These are phyloP conservation scores for Phoma sp. DNA, from an alignment of 2,329 filamentous ascomycete species.

Conservation along the genomic window DNA sequence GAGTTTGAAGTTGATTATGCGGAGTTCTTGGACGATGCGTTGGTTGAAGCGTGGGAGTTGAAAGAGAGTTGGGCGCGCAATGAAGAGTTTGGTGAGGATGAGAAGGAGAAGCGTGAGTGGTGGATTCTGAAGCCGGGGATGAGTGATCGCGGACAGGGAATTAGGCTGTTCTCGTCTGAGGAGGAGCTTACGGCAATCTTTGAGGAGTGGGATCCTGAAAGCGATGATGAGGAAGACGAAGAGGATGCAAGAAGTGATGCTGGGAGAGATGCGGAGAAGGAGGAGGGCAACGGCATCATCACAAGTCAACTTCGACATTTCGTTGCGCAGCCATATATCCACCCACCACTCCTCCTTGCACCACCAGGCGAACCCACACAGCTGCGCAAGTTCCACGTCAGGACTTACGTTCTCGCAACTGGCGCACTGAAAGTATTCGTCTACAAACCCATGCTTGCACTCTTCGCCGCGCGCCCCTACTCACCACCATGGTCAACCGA, in stretches of 20 bases:
- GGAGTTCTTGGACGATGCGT: slow-evolving; percentile 92
- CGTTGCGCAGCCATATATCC: slow-evolving; percentile 92
- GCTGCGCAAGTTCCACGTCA: slow-evolving; percentile 89
- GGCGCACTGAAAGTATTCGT: slow-evolving; percentile 84
- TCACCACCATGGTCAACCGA: slow-evolving; percentile 62
- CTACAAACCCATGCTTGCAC: slow-evolving; percentile 88
- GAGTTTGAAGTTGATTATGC: slow-evolving; percentile 96
- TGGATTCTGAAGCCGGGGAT: slow-evolving; percentile 99
- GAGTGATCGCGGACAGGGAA: slow-evolving; percentile 95
- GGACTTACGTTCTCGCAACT: slow-evolving; percentile 85
- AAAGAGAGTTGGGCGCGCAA: slow-evolving; percentile 79
- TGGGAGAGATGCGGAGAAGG: slow-evolving; percentile 47
- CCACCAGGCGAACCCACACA: slow-evolving; percentile 25
- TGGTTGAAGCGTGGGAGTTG: slow-evolving; percentile 89
- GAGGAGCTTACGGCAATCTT: slow-evolving; percentile 87
- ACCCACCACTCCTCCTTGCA: slow-evolving; percentile 79
- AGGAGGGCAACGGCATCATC: slow-evolving; percentile 66
- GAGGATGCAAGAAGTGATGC: slow-evolving; percentile 46
- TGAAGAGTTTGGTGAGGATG: slow-evolving; percentile 51
- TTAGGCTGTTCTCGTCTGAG: slow-evolving; percentile 85
- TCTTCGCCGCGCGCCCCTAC: slow-evolving; percentile 84
- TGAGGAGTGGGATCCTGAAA: slow-evolving; percentile 84
- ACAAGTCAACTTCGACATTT: slow-evolving; percentile 95
- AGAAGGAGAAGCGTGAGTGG: slow-evolving; percentile 70
- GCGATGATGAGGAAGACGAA: slow-evolving; percentile 67